These are phyloP conservation scores for Yamadazyma spencermartinsiae DNA, from an alignment of 1,139 yeast species.

Conservation along the genomic window DNA sequence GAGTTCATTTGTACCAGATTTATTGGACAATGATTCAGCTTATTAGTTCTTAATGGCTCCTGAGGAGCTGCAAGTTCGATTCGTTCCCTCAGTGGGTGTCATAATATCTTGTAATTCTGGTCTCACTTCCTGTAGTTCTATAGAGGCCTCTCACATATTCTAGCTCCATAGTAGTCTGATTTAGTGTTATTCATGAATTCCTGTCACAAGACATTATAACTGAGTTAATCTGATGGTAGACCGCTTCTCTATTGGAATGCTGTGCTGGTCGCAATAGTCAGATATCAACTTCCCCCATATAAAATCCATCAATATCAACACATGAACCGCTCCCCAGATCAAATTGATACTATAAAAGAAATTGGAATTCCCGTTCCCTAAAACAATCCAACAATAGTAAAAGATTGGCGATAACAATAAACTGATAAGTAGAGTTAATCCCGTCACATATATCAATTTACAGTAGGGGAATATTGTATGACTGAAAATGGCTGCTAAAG, in stretches of 20 bases:
- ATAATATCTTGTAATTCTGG: too few relatives aligned
- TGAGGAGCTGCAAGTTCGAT: too few relatives aligned
- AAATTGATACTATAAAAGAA: conserved; percentile 93
- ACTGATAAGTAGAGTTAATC: conserved; percentile 39
- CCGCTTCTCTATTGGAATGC: conserved; percentile 20
- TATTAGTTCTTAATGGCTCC: too few relatives aligned
- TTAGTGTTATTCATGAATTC: too few relatives aligned
- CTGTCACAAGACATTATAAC: conserved; percentile 22
- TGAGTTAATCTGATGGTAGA: conserved; percentile 41
- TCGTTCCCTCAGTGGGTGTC: too few relatives aligned
- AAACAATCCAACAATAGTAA: conserved; percentile 90
- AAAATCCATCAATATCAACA: conserved; percentile 70
- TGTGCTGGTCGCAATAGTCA: conserved; percentile 61
- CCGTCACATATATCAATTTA: conserved; percentile 33
- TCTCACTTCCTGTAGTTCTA: too few relatives aligned
- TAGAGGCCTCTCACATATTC: too few relatives aligned
- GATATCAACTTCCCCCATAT: conserved; percentile 76
- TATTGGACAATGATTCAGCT: too few relatives aligned
- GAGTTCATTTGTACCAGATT: too few relatives aligned
- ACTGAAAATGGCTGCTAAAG: conserved; percentile 59
- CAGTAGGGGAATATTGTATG: conserved; percentile 39
- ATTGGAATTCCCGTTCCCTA: conserved; percentile 94
- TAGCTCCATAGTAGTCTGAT: too few relatives aligned
- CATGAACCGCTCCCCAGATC: conserved; percentile 74
- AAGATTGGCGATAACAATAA: conserved; percentile 76